A percentile compares a stretch with the other conserved stretches of the same genome.
phyloP scores from a whole-genome alignment of 139 green algal species.

The Chlamydomonas eustigma region DNA sequence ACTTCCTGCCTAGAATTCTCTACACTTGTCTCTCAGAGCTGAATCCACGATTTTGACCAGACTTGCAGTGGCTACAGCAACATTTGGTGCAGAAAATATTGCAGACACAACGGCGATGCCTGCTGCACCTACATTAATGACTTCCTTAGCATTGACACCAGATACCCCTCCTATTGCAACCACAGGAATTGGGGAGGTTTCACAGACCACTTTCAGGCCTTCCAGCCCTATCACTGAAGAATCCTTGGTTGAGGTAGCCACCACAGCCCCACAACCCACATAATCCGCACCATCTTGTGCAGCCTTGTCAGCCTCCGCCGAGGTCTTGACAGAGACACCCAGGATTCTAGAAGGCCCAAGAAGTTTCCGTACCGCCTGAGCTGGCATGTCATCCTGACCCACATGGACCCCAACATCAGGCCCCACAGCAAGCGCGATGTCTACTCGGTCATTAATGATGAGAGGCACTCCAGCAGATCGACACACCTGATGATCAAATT shows the following conservation, averaged over 20 bases:
- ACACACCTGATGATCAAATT: slow-evolving; percentile 57
- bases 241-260: slow-evolving; percentile 28
- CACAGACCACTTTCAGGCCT: slow-evolving; percentile 54
- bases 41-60: slow-evolving; percentile 25
- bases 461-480: slow-evolving; percentile 59
- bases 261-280: slow-evolving; percentile 10
- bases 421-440: slow-evolving; percentile 81
- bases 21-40: slow-evolving; percentile 1
- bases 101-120: slow-evolving; percentile 77
- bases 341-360: slow-evolving; percentile 15
- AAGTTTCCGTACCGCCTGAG: not conserved
- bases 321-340: slow-evolving; percentile 6
- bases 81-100: slow-evolving; percentile 63
- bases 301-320: not conserved
- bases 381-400: slow-evolving; percentile 15
- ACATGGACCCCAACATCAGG: slow-evolving; percentile 37
- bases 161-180: slow-evolving; percentile 87
- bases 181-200: slow-evolving; percentile 58
- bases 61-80: slow-evolving; percentile 38
- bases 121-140: slow-evolving; percentile 14
- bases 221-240: slow-evolving; percentile 69
- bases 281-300: slow-evolving; percentile 1
- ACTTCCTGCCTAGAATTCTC: too few species aligned
- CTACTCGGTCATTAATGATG: slow-evolving; percentile 93
- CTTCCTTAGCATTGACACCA: slow-evolving; percentile 45